Evolutionary conservation across 1,139 yeast genomes (phyloP).

Genomic region (Suhomyces choctaworum): DNA sequence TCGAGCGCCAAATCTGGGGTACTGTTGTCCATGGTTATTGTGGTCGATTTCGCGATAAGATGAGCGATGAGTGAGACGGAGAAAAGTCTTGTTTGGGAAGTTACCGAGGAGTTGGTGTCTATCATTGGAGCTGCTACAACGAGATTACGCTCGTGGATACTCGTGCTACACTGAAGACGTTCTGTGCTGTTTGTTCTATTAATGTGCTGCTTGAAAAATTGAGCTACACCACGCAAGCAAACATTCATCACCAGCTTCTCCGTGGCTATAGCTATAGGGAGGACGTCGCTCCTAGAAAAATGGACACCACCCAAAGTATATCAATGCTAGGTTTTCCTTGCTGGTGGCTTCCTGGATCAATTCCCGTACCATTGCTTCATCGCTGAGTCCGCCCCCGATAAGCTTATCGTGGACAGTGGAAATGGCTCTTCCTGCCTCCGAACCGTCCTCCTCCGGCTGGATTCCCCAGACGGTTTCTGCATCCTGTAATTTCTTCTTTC

Average conservation of each 20-base stretch:
- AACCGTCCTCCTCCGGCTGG: constrained; percentile 52
- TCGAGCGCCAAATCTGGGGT: too few species aligned
- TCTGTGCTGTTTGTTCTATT: too few species aligned
- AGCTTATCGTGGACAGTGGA: constrained; percentile 71
- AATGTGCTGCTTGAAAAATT: too few species aligned
- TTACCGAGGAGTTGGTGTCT: neutral
- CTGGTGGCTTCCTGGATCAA: constrained; percentile 76
- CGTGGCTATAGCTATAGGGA: too few species aligned
- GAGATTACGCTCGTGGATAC: too few species aligned
- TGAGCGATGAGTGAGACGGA: neutral
- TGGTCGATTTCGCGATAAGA: too few species aligned
- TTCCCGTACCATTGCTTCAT: constrained; percentile 82
- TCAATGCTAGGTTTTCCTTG: constrained; percentile 64
- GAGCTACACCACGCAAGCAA: too few species aligned
- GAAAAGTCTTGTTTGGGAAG: neutral
- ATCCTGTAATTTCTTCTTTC: constrained; percentile 58
- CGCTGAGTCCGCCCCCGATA: constrained; percentile 64
- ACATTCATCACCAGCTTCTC: too few species aligned
- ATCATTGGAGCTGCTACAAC: too few species aligned
- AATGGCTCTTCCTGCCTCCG: constrained; percentile 81
- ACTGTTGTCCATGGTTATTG: too few species aligned
- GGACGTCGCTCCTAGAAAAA: constrained; percentile 39
- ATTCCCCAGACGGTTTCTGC: constrained; percentile 25
- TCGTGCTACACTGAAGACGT: too few species aligned
- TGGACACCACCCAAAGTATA: constrained; percentile 84